phyloP scores from a whole-genome alignment of 805 yeast species.

The Teunomyces pallodes region DNA sequence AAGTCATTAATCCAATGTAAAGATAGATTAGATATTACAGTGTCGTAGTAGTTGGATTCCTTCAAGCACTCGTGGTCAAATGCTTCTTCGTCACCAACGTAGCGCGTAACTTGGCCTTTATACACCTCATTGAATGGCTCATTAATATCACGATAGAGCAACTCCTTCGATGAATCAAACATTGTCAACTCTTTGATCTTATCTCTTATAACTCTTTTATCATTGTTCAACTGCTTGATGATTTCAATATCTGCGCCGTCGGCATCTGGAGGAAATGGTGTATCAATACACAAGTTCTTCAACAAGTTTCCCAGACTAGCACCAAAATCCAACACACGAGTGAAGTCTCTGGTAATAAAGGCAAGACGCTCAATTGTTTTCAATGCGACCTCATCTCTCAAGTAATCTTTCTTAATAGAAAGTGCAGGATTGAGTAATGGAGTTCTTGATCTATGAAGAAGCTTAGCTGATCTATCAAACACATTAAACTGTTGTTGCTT shows the following conservation, averaged over 20 bases:
- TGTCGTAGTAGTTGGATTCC: slow-evolving; percentile 51
- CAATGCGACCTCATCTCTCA: slow-evolving; percentile 70
- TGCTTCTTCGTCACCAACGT: slow-evolving; percentile 67
- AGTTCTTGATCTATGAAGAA: slow-evolving; percentile 56
- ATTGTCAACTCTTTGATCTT: slow-evolving; percentile 56
- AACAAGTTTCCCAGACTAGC: slow-evolving; percentile 66
- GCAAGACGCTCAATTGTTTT: slow-evolving; percentile 74
- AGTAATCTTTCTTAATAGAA: slow-evolving; percentile 62
- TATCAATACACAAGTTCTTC: slow-evolving; percentile 32
- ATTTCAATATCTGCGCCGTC: slow-evolving; percentile 37
- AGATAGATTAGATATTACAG: slow-evolving; percentile 69
- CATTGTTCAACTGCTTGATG: slow-evolving; percentile 46
- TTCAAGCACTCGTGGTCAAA: slow-evolving; percentile 43
- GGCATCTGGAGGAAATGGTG: slow-evolving; percentile 20
- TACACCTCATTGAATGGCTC: slow-evolving; percentile 42
- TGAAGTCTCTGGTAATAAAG: slow-evolving; percentile 64
- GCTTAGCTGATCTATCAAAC: slow-evolving; percentile 63
- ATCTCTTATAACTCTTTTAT: slow-evolving; percentile 48
- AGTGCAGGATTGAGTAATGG: slow-evolving; percentile 41
- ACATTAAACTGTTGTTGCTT: slow-evolving; percentile 37
- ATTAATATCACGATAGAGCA: slow-evolving; percentile 52
- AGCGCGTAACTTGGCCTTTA: slow-evolving; percentile 44
- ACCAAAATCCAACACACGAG: slow-evolving; percentile 67
- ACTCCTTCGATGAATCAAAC: slow-evolving; percentile 59
- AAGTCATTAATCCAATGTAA: slow-evolving; percentile 86